Base-by-base conservation (phyloP, 495 filamentous ascomycete species). In the Hypoxylon crocopeplum region DNA sequence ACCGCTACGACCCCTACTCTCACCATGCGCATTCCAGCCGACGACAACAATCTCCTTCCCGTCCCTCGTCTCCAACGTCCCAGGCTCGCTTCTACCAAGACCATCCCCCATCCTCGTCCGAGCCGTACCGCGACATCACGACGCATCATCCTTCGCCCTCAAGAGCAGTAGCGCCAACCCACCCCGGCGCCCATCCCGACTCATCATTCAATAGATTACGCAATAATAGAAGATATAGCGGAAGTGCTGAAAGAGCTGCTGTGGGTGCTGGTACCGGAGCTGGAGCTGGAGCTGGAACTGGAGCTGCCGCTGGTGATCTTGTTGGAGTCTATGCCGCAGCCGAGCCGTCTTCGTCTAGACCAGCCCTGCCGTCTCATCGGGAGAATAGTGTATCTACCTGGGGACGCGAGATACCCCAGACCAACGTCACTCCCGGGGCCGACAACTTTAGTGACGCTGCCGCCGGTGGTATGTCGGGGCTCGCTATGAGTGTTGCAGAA, bases 381-480 rank as follows among this genome's bases (percentile, higher is more conserved):
- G 56, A 63, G 36, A 37, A 66, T 25, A 67, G 65, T 29, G 52
- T 54, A 29, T 63, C 66, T 21, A 60, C 61, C 34, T 70, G 69
- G 71, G 70, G 61, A 11, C 70, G 54, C 20, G 64, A 57, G 30
- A 32, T 72, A 7, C 77, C 77, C 39, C 75, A 75, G 53, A 82
- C 79, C 42, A 86, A 77, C 39, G 79, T 84, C 34, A 91, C 89
- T 5, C 90, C 89, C 3, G 89, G 88, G 7, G 80, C 83, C 30
- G 90, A 92, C 71, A 92, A 93, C 66, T 82, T 91, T 47, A 83
- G 89, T 38, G 83, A 86, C 20, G 72, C 78, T 34, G 89, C 89
- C 10, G 82, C 81, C 39, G 90, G 90, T 48, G 90, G 90, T 20
- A 88, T 93, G 69, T 82, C 88, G 13, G 89, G 88, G 20, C 86